phyloP scores from a whole-genome alignment of 805 yeast species.

The Saccharomyces cerevisiae region DNA sequence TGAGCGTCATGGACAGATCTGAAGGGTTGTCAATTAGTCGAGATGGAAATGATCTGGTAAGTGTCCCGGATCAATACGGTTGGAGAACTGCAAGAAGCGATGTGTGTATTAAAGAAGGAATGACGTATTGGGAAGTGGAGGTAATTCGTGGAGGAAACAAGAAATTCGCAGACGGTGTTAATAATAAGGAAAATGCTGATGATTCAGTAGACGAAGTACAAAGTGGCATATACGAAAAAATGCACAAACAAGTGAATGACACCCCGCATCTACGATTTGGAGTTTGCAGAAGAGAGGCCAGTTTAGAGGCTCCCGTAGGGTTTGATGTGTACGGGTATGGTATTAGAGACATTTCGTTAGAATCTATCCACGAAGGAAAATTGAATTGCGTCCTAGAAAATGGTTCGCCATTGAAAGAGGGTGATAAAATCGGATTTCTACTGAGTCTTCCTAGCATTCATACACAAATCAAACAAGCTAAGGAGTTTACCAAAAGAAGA shows the following conservation, averaged over 20 bases:
- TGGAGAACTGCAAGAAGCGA: slow-evolving; percentile 76
- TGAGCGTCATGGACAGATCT: slow-evolving; percentile 48
- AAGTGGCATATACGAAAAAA: slow-evolving; percentile 5
- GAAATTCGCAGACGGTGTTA: slow-evolving; percentile 27
- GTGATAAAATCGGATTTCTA: slow-evolving; percentile 78
- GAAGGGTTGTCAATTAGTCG: slow-evolving; percentile 42
- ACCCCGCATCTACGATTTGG: slow-evolving; percentile 71
- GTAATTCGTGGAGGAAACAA: slow-evolving; percentile 34
- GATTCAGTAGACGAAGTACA: background rate
- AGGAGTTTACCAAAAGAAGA: slow-evolving; percentile 30
- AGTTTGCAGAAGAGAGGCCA: slow-evolving; percentile 74
- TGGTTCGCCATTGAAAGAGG: slow-evolving; percentile 46
- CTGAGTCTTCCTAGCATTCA: slow-evolving; percentile 55
- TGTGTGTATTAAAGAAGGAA: slow-evolving; percentile 69
- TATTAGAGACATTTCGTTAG: slow-evolving; percentile 68
- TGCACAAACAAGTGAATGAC: slow-evolving; percentile 25
- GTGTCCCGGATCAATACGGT: slow-evolving; percentile 57
- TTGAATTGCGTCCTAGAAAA: slow-evolving; percentile 39
- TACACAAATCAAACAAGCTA: slow-evolving; percentile 38
- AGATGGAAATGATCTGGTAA: slow-evolving; percentile 22
- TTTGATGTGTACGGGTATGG: slow-evolving; percentile 93
- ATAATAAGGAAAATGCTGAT: background rate
- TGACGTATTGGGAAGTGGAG: slow-evolving; percentile 69
- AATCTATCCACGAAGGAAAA: slow-evolving; percentile 50
- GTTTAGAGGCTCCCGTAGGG: slow-evolving; percentile 92